Percentiles rank a stretch among this genome's conserved stretches.
Evolutionary conservation across 768 basidiomycete species (phyloP).

Genomic region (Termitomyces sp.): DNA sequence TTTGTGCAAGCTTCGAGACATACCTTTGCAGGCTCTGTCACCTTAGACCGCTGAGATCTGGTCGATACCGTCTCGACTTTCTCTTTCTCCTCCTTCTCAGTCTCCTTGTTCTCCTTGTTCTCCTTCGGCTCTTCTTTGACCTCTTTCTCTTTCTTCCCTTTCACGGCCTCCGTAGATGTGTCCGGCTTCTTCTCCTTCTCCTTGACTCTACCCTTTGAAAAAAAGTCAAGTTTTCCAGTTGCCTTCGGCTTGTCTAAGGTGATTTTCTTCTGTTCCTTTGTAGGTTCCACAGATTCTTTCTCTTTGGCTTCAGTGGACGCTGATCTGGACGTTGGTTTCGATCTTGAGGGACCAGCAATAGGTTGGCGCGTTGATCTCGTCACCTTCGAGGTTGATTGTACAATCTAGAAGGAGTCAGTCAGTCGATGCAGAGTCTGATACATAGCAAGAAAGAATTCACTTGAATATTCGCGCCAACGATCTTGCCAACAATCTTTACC

Average conservation of each 20-base stretch:
- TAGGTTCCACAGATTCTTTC: conserved; percentile 13
- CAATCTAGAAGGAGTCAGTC: conserved; percentile 6
- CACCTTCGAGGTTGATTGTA: conserved; percentile 9
- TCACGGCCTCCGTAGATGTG: conserved; percentile 4
- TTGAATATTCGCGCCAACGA: conserved; percentile 43
- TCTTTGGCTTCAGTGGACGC: conserved; percentile 4
- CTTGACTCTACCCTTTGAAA: conserved; percentile 22
- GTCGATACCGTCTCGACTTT: conserved; percentile 7
- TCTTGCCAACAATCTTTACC: conserved; percentile 42
- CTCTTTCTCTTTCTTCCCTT: neutral
- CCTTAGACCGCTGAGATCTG: conserved; percentile 13
- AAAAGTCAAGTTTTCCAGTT: conserved; percentile 17
- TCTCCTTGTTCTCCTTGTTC: conserved; percentile 15
- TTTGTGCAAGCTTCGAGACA: neutral
- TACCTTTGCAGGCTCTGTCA: conserved; percentile 18
- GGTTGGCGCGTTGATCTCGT: conserved; percentile 25
- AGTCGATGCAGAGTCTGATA: neutral
- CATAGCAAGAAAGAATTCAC: conserved; percentile 24
- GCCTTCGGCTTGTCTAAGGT: conserved; percentile 14
- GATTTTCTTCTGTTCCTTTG: conserved; percentile 8
- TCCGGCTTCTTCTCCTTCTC: conserved; percentile 11
- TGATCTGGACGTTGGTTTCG: conserved; percentile 26
- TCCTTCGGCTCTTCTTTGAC: conserved; percentile 1
- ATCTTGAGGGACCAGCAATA: conserved; percentile 41
- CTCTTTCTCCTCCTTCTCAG: conserved; percentile 16